Evolutionary conservation across 139 green algal species (phyloP).

Genomic region (Mychonastes homosphaera): DNA sequence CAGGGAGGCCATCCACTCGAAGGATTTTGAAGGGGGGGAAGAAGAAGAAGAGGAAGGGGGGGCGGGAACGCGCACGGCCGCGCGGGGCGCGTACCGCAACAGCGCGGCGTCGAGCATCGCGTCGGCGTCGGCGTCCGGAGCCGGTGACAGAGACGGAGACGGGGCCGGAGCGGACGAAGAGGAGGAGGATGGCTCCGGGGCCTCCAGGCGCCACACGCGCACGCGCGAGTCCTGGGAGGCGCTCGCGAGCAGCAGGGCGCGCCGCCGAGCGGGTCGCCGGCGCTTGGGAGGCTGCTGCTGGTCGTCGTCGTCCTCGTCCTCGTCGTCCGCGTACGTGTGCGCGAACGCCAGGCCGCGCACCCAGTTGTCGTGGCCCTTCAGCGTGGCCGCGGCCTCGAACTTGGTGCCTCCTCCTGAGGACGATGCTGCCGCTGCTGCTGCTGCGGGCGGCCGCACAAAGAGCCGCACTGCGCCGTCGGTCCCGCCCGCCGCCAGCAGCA

Average conservation of each 20-base stretch:
- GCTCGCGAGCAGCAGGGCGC: conserved; percentile 74
- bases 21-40: background rate
- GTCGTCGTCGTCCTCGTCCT: too few species aligned
- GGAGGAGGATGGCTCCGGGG: background rate
- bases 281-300: too few species aligned
- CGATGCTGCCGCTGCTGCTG: conserved; percentile 1
- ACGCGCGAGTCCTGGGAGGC: conserved; percentile 65
- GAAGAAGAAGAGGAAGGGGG: background rate
- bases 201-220: background rate
- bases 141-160: background rate
- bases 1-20: conserved; percentile 34
- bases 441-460: conserved; percentile 26
- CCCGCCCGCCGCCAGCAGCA: conserved; percentile 62
- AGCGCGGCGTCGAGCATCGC: background rate
- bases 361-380: conserved; percentile 79
- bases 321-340: too few species aligned
- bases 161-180: too few species aligned
- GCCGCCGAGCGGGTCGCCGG: too few species aligned
- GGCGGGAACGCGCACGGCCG: conserved; percentile 8
- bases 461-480: conserved; percentile 56
- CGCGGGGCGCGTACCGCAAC: conserved; percentile 8
- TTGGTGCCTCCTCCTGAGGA: background rate
- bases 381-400: conserved; percentile 39
- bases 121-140: background rate
- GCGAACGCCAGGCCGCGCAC: conserved; percentile 60